These are phyloP conservation scores for Podaxis carcinomalis DNA, from an alignment of 768 basidiomycete species.

Conservation along the genomic window DNA sequence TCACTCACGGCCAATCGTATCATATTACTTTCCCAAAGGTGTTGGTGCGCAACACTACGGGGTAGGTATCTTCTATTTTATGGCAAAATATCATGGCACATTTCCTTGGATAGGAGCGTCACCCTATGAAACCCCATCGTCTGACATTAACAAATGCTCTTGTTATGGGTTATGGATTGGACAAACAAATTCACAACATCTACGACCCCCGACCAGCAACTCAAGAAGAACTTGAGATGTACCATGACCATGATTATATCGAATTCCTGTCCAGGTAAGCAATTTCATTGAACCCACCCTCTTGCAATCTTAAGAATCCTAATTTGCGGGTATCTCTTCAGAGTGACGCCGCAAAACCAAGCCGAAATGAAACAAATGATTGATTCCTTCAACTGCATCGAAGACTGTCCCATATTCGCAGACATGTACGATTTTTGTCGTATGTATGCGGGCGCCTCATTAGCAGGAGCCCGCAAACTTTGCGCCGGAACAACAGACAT, in stretches of 20 bases:
- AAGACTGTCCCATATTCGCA: slow-evolving; percentile 95
- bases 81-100: background rate
- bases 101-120: slow-evolving; percentile 67
- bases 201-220: slow-evolving; percentile 89
- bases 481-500: slow-evolving; percentile 87
- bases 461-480: slow-evolving; percentile 88
- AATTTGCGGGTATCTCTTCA: slow-evolving; percentile 22
- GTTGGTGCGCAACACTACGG: slow-evolving; percentile 97
- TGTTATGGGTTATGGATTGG: slow-evolving; percentile 93
- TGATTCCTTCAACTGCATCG: slow-evolving; percentile 89
- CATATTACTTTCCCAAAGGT: slow-evolving; percentile 93
- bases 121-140: slow-evolving; percentile 98
- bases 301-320: background rate
- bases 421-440: slow-evolving; percentile 94
- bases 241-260: slow-evolving; percentile 94
- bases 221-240: slow-evolving; percentile 81
- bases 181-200: slow-evolving; percentile 91
- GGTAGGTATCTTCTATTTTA: slow-evolving; percentile 39
- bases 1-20: slow-evolving; percentile 86
- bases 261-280: slow-evolving; percentile 88
- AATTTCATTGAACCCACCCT: background rate
- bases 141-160: slow-evolving; percentile 95
- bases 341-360: slow-evolving; percentile 76
- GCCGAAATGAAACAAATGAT: slow-evolving; percentile 73
- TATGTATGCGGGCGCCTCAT: slow-evolving; percentile 89